Evolutionary conservation across 345 rosid species (phyloP).

Genomic region (Psidium friedrichsthalianum): DNA sequence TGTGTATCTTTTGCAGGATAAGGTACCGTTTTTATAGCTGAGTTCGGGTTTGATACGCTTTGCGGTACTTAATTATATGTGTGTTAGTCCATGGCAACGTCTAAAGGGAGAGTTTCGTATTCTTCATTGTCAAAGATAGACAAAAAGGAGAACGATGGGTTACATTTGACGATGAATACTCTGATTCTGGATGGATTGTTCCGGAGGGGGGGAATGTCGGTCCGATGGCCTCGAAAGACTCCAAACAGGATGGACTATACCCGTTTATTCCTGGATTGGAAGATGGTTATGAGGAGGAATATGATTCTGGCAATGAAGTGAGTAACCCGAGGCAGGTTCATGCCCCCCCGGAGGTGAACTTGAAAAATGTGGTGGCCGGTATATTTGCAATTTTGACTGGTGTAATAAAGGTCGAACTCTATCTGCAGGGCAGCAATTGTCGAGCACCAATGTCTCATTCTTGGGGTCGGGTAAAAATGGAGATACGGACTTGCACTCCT

Average conservation of each 20-base stretch:
- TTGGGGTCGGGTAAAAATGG: conserved; percentile 68
- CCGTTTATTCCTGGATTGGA: conserved; percentile 39
- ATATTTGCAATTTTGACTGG: conserved; percentile 68
- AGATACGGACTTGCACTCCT: conserved; percentile 64
- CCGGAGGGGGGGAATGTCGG: conserved; percentile 14
- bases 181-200: conserved; percentile 19
- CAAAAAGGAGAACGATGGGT: conserved; percentile 2
- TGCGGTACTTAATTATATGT: not conserved
- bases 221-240: conserved; percentile 12
- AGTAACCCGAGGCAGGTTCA: conserved; percentile 1
- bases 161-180: conserved; percentile 14
- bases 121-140: conserved; percentile 16
- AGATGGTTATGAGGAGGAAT: conserved; percentile 43
- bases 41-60: not conserved
- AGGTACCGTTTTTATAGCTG: not conserved
- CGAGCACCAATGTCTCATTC: conserved; percentile 66
- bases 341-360: conserved; percentile 55
- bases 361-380: conserved; percentile 74
- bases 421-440: conserved; percentile 17
- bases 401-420: conserved; percentile 24
- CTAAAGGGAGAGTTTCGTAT: conserved; percentile 23
- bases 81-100: conserved; percentile 21
- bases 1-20: not conserved
- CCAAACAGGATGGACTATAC: conserved; percentile 22
- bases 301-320: conserved; percentile 42